A percentile compares a stretch with the other conserved stretches of the same genome.
Conservation (phyloP, 225 moss, liverwort and hornwort species). For the Marchantia paleacea region DNA sequence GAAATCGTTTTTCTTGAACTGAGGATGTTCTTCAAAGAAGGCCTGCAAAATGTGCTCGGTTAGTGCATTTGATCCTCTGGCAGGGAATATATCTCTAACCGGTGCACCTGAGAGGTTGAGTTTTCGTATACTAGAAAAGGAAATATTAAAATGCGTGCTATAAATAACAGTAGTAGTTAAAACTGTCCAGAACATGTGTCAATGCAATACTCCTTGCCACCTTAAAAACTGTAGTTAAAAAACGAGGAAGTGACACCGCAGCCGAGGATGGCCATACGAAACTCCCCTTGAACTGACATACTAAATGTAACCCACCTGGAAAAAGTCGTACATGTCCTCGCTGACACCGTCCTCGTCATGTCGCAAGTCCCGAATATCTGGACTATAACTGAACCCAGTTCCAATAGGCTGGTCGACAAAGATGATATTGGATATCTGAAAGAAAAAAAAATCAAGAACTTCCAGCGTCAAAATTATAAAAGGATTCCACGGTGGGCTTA, state of each 20-base stretch:
- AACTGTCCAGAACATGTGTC: too few relatives aligned
- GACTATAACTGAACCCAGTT: constrained; percentile 76
- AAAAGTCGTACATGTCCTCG: constrained; percentile 78
- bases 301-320: constrained; percentile 44
- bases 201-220: too few relatives aligned
- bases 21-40: constrained; percentile 70
- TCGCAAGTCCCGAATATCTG: constrained; percentile 59
- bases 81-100: too few relatives aligned
- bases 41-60: constrained; percentile 39
- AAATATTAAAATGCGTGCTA: too few relatives aligned
- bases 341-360: constrained; percentile 72
- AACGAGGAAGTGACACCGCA: not conserved
- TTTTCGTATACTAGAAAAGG: too few relatives aligned
- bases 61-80: not conserved
- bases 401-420: constrained; percentile 84
- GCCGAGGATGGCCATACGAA: not conserved
- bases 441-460: not conserved
- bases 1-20: constrained; percentile 59
- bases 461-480: not conserved
- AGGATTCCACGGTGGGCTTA: not conserved
- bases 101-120: too few relatives aligned
- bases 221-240: too few relatives aligned
- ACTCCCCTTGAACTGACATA: not conserved
- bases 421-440: constrained; percentile 58
- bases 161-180: too few relatives aligned